Base-by-base conservation (phyloP, 441 rosid species). In the Monsonia emarginata region DNA sequence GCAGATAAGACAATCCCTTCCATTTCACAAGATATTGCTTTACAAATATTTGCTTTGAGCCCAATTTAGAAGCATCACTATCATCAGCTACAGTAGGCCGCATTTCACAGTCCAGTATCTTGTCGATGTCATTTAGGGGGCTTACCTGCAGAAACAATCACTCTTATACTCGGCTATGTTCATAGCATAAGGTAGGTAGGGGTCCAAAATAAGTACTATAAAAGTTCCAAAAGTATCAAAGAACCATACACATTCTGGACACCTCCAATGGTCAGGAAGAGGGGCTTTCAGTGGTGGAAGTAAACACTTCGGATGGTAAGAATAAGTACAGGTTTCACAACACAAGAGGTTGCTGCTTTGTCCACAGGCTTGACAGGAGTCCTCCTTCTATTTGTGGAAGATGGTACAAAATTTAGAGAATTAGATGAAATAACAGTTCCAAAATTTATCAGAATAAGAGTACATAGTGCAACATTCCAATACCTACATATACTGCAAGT, bases 21-120 rank as follows among this genome's bases (percentile, higher is more conserved):
- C 99, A 95, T 78, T 95, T 95, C 38, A 95, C 96, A 68, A 91
- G 98, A 85, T 95, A 95, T 72, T 95, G 99, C 72, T 90, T 95
- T 42, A 86, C 97, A 78, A 79, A 86, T 65, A 88, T 80, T 80
- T 82, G 95, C 84, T 91, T 87, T 30, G 91, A 78, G 24, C 88
- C 86, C 65, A 82, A 69, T 63, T 74, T 83, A 5, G 95, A 85
- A 70, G 84, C 86, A 81, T 82, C 97, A 61, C 68, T 78, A 65
- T 79, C 89, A 60, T 54, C 86, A 69, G 91, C 91, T 70, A 73
- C 86, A 46, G 98, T 89, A 63, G 99, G 99, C 54, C 99, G 98
- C 95, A 82, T 69, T 80, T 91, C 98, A 67, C 84, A 85, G 68
- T 89, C 99, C 84, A 95, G 75, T 74, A 95, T 81, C 86, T 91